Percentiles rank a stretch among this genome's conserved stretches.
Conservation (phyloP, 352 stramenopile genomes). For the Detonula confervacea region DNA sequence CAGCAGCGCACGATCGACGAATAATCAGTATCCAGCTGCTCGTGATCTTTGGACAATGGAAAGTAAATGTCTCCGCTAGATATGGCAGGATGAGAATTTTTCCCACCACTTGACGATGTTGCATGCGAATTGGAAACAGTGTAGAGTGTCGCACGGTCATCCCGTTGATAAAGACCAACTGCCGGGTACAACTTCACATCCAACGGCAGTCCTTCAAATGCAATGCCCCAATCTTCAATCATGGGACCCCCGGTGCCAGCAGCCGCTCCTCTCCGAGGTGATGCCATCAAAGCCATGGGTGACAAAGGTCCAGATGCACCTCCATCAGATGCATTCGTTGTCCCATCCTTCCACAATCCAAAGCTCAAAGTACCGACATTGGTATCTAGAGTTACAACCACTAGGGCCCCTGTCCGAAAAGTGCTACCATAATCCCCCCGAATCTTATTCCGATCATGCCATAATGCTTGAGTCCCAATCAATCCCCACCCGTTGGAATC, state of each 20-base stretch:
- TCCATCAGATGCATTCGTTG: slow-evolving; percentile 1
- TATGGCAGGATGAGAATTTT: slow-evolving; percentile 18
- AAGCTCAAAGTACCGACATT: slow-evolving; percentile 84
- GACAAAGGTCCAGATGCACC: slow-evolving; percentile 48
- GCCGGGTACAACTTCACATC: slow-evolving; percentile 83
- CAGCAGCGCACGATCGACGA: slow-evolving; percentile 38
- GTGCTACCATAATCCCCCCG: slow-evolving; percentile 81
- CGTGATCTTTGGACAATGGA: slow-evolving; percentile 21
- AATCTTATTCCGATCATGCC: slow-evolving; percentile 94
- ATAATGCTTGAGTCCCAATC: slow-evolving; percentile 98
- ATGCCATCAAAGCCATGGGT: slow-evolving; percentile 51
- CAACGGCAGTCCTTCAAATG: slow-evolving; percentile 84
- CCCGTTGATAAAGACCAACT: slow-evolving; percentile 83
- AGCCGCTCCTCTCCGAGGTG: slow-evolving; percentile 35
- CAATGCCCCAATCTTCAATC: slow-evolving; percentile 85
- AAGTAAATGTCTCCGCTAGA: slow-evolving; percentile 61
- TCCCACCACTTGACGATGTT: slow-evolving; percentile 30
- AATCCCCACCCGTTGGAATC: slow-evolving; percentile 98
- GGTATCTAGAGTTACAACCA: slow-evolving; percentile 85
- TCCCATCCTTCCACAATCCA: slow-evolving; percentile 78
- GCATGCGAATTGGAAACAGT: slow-evolving; percentile 52
- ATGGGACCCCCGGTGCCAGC: slow-evolving; percentile 38
- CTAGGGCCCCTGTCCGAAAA: slow-evolving; percentile 77
- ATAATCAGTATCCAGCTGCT: too few relatives aligned
- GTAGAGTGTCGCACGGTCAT: slow-evolving; percentile 83